Evolutionary conservation across 441 rosid species (phyloP).

Genomic region (Rhodomyrtus psidioides): DNA sequence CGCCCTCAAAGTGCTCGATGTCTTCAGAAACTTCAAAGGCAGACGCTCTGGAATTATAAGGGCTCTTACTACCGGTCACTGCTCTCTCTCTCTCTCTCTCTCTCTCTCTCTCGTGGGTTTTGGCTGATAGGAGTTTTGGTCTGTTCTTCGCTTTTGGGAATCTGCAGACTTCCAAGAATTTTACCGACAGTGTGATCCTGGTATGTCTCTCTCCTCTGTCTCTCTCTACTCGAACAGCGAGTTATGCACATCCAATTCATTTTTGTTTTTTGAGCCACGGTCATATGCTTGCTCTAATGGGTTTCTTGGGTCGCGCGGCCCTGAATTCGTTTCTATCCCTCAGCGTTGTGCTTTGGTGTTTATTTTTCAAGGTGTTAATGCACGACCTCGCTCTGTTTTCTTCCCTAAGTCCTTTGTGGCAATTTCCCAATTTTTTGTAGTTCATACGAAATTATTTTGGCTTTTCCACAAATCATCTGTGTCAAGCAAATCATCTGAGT

Average conservation of each 20-base stretch:
- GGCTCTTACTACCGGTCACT: neutral
- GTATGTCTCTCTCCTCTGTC: neutral
- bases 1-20: neutral
- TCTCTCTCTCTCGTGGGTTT: neutral
- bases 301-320: neutral
- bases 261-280: neutral
- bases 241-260: neutral
- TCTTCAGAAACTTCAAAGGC: neutral
- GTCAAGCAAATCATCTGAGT: too few species aligned
- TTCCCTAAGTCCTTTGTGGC: neutral
- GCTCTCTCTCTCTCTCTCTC: neutral
- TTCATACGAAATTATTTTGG: neutral
- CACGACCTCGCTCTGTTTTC: neutral
- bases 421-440: neutral
- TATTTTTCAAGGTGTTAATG: neutral
- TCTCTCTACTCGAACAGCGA: neutral
- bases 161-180: neutral
- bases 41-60: neutral
- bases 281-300: neutral
- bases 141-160: neutral
- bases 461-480: neutral
- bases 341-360: neutral
- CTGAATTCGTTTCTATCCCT: neutral
- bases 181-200: neutral
- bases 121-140: neutral